These are phyloP conservation scores for Pueraria montana DNA, from an alignment of 306 rosid species.

Conservation along the genomic window DNA sequence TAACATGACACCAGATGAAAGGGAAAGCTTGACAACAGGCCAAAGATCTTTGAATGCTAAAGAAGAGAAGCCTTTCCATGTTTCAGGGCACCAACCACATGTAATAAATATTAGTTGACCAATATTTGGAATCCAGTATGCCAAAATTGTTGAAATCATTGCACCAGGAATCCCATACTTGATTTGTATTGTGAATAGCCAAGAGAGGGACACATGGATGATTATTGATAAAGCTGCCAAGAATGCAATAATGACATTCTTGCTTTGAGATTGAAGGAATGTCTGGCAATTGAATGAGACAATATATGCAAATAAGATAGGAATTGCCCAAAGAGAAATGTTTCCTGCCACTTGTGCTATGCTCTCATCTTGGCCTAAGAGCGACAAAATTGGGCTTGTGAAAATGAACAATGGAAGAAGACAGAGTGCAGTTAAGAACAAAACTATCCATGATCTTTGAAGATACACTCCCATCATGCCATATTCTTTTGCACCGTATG, in stretches of 20 bases:
- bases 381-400: slow-evolving; percentile 47
- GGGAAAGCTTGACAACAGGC: slow-evolving; percentile 63
- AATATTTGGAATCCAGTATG: slow-evolving; percentile 55
- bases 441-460: slow-evolving; percentile 63
- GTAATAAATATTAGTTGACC: slow-evolving; percentile 54
- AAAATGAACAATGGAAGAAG: slow-evolving; percentile 58
- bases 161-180: slow-evolving; percentile 58
- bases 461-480: slow-evolving; percentile 63
- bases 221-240: slow-evolving; percentile 51
- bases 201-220: slow-evolving; percentile 49
- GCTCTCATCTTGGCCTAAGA: slow-evolving; percentile 47
- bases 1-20: slow-evolving; percentile 64
- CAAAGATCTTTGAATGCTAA: slow-evolving; percentile 64
- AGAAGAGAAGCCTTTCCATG: slow-evolving; percentile 62
- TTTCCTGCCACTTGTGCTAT: slow-evolving; percentile 50
- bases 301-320: slow-evolving; percentile 46
- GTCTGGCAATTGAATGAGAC: slow-evolving; percentile 53
- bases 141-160: slow-evolving; percentile 46
- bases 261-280: slow-evolving; percentile 66
- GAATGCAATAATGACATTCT: slow-evolving; percentile 56
- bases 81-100: slow-evolving; percentile 61
- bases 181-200: slow-evolving; percentile 49
- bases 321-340: slow-evolving; percentile 51
- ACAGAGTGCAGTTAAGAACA: slow-evolving; percentile 27
- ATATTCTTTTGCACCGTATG: slow-evolving; percentile 62